Conservation (phyloP, 306 rosid genomes). For the Hippophae gyantsensis region DNA sequence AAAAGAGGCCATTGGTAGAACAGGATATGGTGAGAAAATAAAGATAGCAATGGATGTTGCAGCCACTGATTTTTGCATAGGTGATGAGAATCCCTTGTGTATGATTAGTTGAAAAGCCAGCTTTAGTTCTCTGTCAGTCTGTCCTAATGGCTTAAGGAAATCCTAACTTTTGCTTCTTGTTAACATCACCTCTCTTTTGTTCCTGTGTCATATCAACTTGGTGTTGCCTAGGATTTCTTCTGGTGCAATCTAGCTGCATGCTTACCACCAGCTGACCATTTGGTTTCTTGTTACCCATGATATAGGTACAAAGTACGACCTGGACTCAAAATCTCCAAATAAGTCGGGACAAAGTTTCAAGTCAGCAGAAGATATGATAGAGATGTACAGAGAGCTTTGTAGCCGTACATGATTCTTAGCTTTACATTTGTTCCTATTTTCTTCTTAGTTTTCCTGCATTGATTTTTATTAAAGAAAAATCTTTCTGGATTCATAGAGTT, state of each 20-base stretch:
- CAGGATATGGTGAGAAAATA: slow-evolving; percentile 63
- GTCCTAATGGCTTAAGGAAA: background rate
- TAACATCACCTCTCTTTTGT: background rate
- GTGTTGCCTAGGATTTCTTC: slow-evolving; percentile 1
- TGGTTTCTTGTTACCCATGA: slow-evolving; percentile 11
- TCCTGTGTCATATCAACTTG: background rate
- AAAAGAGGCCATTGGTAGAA: slow-evolving; percentile 72
- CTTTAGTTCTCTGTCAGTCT: background rate
- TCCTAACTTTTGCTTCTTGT: background rate
- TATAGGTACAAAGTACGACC: slow-evolving; percentile 83
- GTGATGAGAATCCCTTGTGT: slow-evolving; percentile 31
- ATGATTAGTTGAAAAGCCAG: no score
- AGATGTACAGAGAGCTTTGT: slow-evolving; percentile 69
- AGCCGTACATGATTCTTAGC: slow-evolving; percentile 34
- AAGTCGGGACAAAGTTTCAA: slow-evolving; percentile 75
- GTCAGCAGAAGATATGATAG: slow-evolving; percentile 82
- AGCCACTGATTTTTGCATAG: slow-evolving; percentile 84
- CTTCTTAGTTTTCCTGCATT: slow-evolving; percentile 3
- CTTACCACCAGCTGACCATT: background rate
- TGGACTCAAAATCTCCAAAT: slow-evolving; percentile 61
- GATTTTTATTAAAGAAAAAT: slow-evolving; percentile 15
- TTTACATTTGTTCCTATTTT: slow-evolving; percentile 4
- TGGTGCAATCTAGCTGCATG: background rate
- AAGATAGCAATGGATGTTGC: slow-evolving; percentile 80
- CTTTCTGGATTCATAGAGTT: slow-evolving; percentile 39